These are phyloP conservation scores for Picea engelmannii DNA, from an alignment of 83 land plant species.

Conservation along the genomic window DNA sequence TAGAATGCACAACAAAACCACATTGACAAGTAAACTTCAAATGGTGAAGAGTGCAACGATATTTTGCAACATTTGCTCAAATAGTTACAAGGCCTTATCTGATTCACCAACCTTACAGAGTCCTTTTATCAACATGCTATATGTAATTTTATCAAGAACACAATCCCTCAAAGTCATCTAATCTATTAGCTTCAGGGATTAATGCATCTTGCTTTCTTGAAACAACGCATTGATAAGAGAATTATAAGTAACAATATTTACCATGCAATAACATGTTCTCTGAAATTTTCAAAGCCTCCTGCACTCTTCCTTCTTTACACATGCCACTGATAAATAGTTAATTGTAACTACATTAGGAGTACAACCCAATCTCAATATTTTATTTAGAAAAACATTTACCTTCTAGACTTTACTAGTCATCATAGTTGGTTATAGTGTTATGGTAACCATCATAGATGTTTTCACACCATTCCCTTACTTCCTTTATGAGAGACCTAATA, in stretches of 20 bases:
- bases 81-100: conserved; percentile 59
- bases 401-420: conserved; percentile 19
- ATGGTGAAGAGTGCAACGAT: too few species aligned
- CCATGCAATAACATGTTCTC: conserved; percentile 61
- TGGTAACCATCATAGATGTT: too few species aligned
- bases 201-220: conserved; percentile 34
- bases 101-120: conserved; percentile 54
- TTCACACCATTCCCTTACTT: too few species aligned
- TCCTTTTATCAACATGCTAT: conserved; percentile 55
- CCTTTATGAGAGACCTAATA: too few species aligned
- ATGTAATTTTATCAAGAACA: conserved; percentile 49
- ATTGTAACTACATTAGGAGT: conserved; percentile 62
- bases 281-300: conserved; percentile 58
- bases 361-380: conserved; percentile 48
- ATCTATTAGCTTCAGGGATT: conserved; percentile 43
- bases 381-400: conserved; percentile 34
- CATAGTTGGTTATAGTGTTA: too few species aligned
- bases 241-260: conserved; percentile 68
- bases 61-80: conserved; percentile 56
- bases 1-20: too few species aligned
- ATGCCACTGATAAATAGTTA: conserved; percentile 60
- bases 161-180: conserved; percentile 56
- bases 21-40: too few species aligned
- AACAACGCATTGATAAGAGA: conserved; percentile 55
- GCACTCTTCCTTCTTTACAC: conserved; percentile 47